These are phyloP conservation scores for Aspergillus sp. DNA, from an alignment of 2,329 filamentous ascomycete genomes.

Conservation along the genomic window DNA sequence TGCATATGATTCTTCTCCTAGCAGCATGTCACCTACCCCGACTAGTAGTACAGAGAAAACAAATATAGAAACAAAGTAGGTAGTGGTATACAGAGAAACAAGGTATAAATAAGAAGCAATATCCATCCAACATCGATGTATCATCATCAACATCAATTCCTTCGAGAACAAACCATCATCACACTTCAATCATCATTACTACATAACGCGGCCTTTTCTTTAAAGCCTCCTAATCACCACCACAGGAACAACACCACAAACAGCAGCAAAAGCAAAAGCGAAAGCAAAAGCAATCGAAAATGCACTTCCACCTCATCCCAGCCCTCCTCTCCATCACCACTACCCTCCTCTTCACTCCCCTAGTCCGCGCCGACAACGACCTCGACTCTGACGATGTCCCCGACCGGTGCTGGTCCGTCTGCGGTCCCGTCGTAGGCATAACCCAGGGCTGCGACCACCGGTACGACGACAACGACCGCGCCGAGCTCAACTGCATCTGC, in stretches of 20 bases:
- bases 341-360: slow-evolving; percentile 28
- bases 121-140: background rate
- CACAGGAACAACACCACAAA: background rate
- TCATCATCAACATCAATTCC: background rate
- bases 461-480: slow-evolving; percentile 27
- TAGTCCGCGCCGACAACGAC: slow-evolving; percentile 26
- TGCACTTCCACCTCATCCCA: slow-evolving; percentile 27
- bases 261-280: background rate
- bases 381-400: slow-evolving; percentile 34
- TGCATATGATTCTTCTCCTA: too few relatives aligned
- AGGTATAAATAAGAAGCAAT: background rate
- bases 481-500: slow-evolving; percentile 33
- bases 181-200: background rate
- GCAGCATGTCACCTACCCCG: too few relatives aligned
- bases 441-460: slow-evolving; percentile 28
- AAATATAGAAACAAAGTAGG: background rate
- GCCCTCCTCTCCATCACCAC: slow-evolving; percentile 15
- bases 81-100: background rate
- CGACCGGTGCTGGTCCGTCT: slow-evolving; percentile 29
- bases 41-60: background rate
- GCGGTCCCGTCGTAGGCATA: slow-evolving; percentile 27
- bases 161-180: background rate
- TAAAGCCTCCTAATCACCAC: background rate
- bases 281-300: slow-evolving; percentile 11
- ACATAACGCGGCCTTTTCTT: background rate